phyloP scores from a whole-genome alignment of 495 filamentous ascomycete species.

The Lasiosphaeria ovina region DNA sequence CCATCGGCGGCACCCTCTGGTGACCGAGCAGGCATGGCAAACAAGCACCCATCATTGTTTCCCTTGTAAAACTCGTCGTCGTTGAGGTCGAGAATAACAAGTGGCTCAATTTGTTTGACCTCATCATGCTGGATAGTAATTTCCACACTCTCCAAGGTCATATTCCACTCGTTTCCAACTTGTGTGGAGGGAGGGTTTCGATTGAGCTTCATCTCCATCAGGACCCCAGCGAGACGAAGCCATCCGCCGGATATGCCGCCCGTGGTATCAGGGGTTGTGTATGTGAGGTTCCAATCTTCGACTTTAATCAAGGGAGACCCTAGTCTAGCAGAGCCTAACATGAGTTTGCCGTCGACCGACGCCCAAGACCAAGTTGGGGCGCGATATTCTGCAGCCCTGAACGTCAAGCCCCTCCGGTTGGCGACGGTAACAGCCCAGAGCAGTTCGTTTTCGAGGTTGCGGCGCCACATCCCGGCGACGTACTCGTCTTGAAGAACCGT shows the following conservation, averaged over 20 bases:
- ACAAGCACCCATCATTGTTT: not conserved
- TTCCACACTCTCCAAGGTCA: not conserved
- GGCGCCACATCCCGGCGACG: slow-evolving; percentile 12
- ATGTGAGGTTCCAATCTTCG: not conserved
- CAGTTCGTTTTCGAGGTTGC: slow-evolving; percentile 8
- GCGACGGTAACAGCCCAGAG: not conserved
- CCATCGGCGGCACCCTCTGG: not conserved
- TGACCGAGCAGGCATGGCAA: not conserved
- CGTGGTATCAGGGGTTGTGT: not conserved
- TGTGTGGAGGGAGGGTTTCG: not conserved
- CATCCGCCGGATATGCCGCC: slow-evolving; percentile 2
- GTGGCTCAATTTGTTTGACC: not conserved
- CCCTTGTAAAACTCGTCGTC: not conserved
- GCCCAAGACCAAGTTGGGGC: slow-evolving; percentile 3
- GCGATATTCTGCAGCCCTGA: slow-evolving; percentile 1
- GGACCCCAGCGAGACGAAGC: not conserved
- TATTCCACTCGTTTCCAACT: not conserved
- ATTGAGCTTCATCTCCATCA: not conserved
- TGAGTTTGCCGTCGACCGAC: not conserved
- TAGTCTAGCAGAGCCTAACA: not conserved
- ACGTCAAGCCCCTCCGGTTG: not conserved
- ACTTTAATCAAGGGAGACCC: slow-evolving; percentile 1
- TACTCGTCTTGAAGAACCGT: slow-evolving; percentile 7
- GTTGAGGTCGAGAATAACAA: not conserved
- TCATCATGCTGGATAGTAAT: not conserved